Conservation (phyloP, 2,329 filamentous ascomycete species). For the Fusarium sp. region DNA sequence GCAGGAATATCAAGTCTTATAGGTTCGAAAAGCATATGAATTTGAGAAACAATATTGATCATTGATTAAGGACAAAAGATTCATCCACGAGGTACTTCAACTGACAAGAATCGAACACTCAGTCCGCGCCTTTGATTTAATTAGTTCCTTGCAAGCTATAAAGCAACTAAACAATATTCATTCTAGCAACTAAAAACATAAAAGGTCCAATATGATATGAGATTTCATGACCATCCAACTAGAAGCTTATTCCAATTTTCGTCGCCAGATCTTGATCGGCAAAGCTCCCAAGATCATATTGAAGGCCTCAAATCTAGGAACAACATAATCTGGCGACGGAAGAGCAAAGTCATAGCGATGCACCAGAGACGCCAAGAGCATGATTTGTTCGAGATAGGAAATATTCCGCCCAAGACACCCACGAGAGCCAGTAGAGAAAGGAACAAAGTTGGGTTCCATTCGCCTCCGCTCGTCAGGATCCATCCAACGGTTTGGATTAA, state of each 20-base stretch:
- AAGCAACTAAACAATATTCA: not conserved
- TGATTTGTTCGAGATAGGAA: slow-evolving; percentile 57
- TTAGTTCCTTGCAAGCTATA: too few relatives aligned
- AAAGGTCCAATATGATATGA: too few relatives aligned
- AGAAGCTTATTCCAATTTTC: slow-evolving; percentile 20
- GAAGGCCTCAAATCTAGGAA: slow-evolving; percentile 31
- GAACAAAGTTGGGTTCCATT: slow-evolving; percentile 52
- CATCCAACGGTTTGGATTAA: slow-evolving; percentile 55
- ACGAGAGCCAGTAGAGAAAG: slow-evolving; percentile 55
- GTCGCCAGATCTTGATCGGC: slow-evolving; percentile 34
- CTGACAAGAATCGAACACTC: too few relatives aligned
- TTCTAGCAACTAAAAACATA: not conserved
- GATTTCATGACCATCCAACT: not conserved
- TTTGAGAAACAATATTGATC: too few relatives aligned
- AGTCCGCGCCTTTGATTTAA: too few relatives aligned
- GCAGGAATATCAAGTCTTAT: too few relatives aligned
- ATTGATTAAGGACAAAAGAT: too few relatives aligned
- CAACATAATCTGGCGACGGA: slow-evolving; percentile 23
- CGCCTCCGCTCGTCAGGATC: slow-evolving; percentile 46
- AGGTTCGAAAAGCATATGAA: too few relatives aligned
- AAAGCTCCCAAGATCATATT: slow-evolving; percentile 25
- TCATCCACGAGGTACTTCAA: too few relatives aligned
- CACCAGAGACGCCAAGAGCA: slow-evolving; percentile 55
- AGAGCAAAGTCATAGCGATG: slow-evolving; percentile 55
- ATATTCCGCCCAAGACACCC: slow-evolving; percentile 55